Percentiles rank a stretch among this genome's conserved stretches.
phyloP scores from a whole-genome alignment of 1,284 basidiomycete species.

The Ceratobasidium sp. region DNA sequence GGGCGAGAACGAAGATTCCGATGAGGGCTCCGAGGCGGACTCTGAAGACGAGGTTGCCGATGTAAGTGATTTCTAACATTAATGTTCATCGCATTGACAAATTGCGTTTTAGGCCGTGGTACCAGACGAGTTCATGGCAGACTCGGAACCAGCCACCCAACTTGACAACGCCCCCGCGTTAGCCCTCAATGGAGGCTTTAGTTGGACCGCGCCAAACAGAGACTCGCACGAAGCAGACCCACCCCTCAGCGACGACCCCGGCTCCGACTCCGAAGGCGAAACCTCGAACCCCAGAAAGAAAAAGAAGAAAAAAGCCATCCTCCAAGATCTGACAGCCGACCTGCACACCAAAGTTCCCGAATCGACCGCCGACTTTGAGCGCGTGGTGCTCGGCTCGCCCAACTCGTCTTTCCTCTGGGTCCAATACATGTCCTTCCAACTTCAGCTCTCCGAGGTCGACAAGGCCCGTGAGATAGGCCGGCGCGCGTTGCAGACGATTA shows the following conservation, averaged over 20 bases:
- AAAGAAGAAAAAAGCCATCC: conserved; percentile 73
- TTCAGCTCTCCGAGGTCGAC: conserved; percentile 94
- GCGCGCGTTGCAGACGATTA: conserved; percentile 88
- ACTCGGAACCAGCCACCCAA: conserved; percentile 49
- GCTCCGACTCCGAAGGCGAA: conserved; percentile 50
- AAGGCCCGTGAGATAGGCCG: conserved; percentile 90
- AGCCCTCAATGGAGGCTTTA: conserved; percentile 60
- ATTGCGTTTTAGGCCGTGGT: conserved; percentile 41
- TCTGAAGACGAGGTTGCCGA: conserved; percentile 48
- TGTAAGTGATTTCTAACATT: background rate
- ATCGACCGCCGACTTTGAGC: conserved; percentile 94
- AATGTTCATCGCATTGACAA: background rate
- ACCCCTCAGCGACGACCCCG: conserved; percentile 22
- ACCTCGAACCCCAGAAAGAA: conserved; percentile 66
- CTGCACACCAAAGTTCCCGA: conserved; percentile 87
- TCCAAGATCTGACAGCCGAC: conserved; percentile 85
- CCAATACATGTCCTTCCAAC: conserved; percentile 98
- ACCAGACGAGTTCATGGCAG: conserved; percentile 50
- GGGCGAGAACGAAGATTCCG: too few species aligned
- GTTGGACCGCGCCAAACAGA: conserved; percentile 58
- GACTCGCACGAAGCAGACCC: conserved; percentile 28
- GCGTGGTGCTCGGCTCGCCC: conserved; percentile 92
- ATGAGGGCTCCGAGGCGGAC: conserved; percentile 38
- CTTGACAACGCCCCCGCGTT: conserved; percentile 52
- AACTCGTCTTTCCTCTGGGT: conserved; percentile 99